Conservation (phyloP, 2,329 filamentous ascomycete species). For the Calonectria fujianensis region DNA sequence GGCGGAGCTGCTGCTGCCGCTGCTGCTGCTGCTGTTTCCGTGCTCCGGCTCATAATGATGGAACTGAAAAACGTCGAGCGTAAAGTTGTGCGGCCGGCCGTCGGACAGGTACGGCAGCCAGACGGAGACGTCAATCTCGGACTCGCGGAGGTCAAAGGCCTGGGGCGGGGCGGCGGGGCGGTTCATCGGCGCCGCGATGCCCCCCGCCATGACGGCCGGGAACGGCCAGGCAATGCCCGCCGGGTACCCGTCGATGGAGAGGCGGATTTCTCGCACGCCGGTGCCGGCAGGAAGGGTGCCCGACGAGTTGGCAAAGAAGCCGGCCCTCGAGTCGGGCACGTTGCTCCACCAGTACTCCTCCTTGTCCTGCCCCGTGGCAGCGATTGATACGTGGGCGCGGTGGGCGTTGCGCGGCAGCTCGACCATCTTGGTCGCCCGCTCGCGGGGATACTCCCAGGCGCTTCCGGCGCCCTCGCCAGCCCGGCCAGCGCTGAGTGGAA, state of each 20-base stretch:
- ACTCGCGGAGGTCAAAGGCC: conserved; percentile 85
- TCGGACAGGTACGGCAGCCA: conserved; percentile 83
- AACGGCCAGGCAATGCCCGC: conserved; percentile 89
- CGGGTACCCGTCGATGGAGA: conserved; percentile 82
- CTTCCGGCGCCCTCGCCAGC: conserved; percentile 52
- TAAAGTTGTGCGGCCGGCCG: conserved; percentile 78
- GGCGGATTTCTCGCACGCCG: conserved; percentile 86
- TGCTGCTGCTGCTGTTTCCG: neutral
- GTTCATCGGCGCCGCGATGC: conserved; percentile 85
- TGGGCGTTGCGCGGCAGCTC: conserved; percentile 78
- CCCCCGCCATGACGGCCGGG: conserved; percentile 88
- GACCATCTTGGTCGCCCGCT: conserved; percentile 68
- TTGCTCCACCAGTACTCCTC: conserved; percentile 95
- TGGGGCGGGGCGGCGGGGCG: conserved; percentile 86
- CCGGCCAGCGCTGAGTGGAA: conserved; percentile 12
- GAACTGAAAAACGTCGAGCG: conserved; percentile 80
- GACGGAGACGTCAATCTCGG: conserved; percentile 88
- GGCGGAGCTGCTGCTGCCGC: neutral
- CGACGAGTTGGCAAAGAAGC: conserved; percentile 74
- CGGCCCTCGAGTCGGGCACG: conserved; percentile 76
- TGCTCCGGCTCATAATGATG: conserved; percentile 66
- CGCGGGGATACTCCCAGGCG: conserved; percentile 22
- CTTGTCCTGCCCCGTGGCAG: conserved; percentile 82
- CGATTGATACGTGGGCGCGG: conserved; percentile 84
- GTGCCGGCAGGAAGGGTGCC: conserved; percentile 79